A percentile compares a stretch with the other conserved stretches of the same genome.
Conservation (phyloP, 768 basidiomycete species). For the Asterophora lycoperdoides region DNA sequence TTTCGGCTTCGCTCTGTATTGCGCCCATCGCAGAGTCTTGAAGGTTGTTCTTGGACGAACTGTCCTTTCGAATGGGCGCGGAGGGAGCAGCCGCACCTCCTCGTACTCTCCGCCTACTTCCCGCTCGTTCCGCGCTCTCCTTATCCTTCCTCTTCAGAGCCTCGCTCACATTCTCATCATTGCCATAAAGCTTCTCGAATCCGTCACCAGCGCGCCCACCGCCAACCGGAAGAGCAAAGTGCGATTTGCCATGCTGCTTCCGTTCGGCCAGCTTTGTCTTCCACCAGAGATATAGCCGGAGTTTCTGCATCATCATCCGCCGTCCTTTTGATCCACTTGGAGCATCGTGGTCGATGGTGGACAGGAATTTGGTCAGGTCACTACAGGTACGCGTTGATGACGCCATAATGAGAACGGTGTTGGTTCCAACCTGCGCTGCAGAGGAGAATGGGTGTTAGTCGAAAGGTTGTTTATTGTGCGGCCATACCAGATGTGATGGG, state of each 20-base stretch:
- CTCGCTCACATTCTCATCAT: conserved; percentile 51
- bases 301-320: conserved; percentile 74
- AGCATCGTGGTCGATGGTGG: conserved; percentile 52
- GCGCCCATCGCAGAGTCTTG: conserved; percentile 27
- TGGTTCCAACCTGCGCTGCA: conserved; percentile 51
- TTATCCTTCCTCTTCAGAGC: conserved; percentile 76
- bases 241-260: conserved; percentile 31
- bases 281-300: conserved; percentile 77
- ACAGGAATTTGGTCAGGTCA: conserved; percentile 77
- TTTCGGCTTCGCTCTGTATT: conserved; percentile 44
- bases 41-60: conserved; percentile 13
- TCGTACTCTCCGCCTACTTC: conserved; percentile 67
- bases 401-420: conserved; percentile 86
- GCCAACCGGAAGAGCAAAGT: conserved; percentile 22
- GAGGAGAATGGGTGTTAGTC: neutral
- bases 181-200: conserved; percentile 23
- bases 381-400: conserved; percentile 72
- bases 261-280: conserved; percentile 50
- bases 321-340: conserved; percentile 62
- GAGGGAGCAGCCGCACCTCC: conserved; percentile 56
- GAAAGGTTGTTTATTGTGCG: neutral
- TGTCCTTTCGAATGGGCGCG: conserved; percentile 11
- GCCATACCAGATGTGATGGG: conserved; percentile 21
- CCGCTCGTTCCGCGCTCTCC: conserved; percentile 52
- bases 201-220: conserved; percentile 18